Conservation (phyloP, 495 filamentous ascomycete species). For the Talaromyces trachyspermus region DNA sequence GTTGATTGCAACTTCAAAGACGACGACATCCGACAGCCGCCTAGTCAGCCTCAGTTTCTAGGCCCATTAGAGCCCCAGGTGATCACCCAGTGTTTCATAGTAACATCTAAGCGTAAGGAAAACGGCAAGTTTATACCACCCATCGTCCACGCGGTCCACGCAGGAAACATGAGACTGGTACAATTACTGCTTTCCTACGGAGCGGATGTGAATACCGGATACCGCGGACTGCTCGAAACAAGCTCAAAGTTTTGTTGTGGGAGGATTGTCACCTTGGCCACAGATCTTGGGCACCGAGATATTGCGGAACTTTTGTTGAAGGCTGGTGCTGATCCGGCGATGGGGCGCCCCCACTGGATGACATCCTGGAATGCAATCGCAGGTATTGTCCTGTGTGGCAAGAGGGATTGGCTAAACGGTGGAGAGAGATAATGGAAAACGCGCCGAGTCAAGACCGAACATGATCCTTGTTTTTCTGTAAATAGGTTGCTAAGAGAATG, state of each 20-base stretch:
- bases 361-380: not conserved
- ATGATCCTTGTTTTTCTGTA: no score
- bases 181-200: constrained; percentile 1
- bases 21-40: not conserved
- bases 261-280: not conserved
- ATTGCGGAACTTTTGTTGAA: not conserved
- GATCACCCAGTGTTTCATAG: not conserved
- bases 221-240: not conserved
- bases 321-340: not conserved
- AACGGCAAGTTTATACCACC: constrained; percentile 1
- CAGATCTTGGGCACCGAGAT: not conserved
- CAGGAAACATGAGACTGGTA: not conserved
- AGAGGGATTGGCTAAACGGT: not conserved
- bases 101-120: not conserved
- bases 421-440: not conserved
- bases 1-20: not conserved
- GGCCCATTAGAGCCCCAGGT: no score
- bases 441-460: no score
- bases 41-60: no score
- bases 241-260: not conserved
- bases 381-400: not conserved
- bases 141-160: not conserved
- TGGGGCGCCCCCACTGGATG: not conserved
- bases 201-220: not conserved
- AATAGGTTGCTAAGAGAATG: no score